These are phyloP conservation scores for Saturnispora sanitii DNA, from an alignment of 805 yeast genomes.

Conservation along the genomic window DNA sequence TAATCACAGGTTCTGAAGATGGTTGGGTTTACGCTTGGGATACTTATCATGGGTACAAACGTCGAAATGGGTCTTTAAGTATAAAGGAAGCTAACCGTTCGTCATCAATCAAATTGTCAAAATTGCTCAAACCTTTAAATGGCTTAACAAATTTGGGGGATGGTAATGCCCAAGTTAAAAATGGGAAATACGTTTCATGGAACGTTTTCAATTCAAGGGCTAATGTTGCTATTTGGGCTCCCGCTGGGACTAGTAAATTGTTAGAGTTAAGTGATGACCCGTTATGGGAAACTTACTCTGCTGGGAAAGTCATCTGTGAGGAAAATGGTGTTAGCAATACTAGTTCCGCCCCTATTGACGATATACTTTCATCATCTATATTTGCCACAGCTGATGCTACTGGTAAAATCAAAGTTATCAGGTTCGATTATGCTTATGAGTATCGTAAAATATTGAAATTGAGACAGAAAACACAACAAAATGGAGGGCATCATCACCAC, in stretches of 20 bases:
- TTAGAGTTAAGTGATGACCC: constrained; percentile 71
- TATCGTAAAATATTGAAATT: constrained; percentile 26
- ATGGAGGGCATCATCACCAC: too few species aligned
- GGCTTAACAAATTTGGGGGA: constrained; percentile 11
- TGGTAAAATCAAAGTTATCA: constrained; percentile 66
- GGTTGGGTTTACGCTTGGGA: constrained; percentile 81
- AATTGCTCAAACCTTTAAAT: constrained; percentile 15
- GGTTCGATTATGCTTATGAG: constrained; percentile 63
- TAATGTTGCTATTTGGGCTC: constrained; percentile 73
- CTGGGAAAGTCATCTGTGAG: background rate
- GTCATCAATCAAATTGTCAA: constrained; percentile 12
- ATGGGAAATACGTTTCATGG: constrained; percentile 55
- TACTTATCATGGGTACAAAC: constrained; percentile 20
- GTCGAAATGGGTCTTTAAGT: background rate
- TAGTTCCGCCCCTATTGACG: constrained; percentile 19
- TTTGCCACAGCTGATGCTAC: constrained; percentile 68
- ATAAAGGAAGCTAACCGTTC: background rate
- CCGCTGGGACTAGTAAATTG: constrained; percentile 51
- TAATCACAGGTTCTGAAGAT: constrained; percentile 80
- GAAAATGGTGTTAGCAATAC: constrained; percentile 9
- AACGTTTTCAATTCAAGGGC: constrained; percentile 70
- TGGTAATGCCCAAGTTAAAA: constrained; percentile 34
- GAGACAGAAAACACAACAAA: background rate
- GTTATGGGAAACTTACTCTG: constrained; percentile 25
- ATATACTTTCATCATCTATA: constrained; percentile 33